Conservation (phyloP, 768 basidiomycete species). For the Suillus tomentosus region DNA sequence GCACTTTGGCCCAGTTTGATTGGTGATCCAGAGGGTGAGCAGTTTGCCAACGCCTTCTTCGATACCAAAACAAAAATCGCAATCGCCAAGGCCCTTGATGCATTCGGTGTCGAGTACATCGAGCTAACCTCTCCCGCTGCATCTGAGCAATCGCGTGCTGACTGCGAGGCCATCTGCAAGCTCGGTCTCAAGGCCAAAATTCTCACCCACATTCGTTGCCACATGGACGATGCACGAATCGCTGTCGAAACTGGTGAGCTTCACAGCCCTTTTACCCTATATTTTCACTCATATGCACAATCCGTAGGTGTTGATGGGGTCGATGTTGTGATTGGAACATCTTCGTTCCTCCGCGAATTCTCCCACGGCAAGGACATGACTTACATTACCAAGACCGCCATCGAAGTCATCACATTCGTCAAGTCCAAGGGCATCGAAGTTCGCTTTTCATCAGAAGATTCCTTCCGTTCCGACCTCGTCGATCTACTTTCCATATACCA, state of each 20-base stretch:
- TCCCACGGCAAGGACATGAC: conserved; percentile 99
- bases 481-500: conserved; percentile 98
- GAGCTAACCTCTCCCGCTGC: conserved; percentile 98
- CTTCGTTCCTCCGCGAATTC: conserved; percentile 98
- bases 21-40: conserved; percentile 80
- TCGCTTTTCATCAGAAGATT: conserved; percentile 99
- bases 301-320: conserved; percentile 91
- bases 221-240: conserved; percentile 99
- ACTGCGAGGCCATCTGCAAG: conserved; percentile 99
- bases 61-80: conserved; percentile 99
- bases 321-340: conserved; percentile 98
- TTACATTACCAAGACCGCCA: conserved; percentile 98
- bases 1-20: conserved; percentile 14
- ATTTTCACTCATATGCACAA: conserved; percentile 11
- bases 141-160: conserved; percentile 89
- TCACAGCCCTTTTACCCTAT: conserved; percentile 1
- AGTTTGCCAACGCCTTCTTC: conserved; percentile 99
- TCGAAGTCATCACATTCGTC: conserved; percentile 98
- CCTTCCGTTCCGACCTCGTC: conserved; percentile 99
- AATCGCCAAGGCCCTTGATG: conserved; percentile 96
- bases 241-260: conserved; percentile 92
- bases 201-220: conserved; percentile 98
- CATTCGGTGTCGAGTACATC: conserved; percentile 99
- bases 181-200: conserved; percentile 96
- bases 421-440: conserved; percentile 99